phyloP scores from a whole-genome alignment of 129 eudicot species.

The Flaveria bidentis region DNA sequence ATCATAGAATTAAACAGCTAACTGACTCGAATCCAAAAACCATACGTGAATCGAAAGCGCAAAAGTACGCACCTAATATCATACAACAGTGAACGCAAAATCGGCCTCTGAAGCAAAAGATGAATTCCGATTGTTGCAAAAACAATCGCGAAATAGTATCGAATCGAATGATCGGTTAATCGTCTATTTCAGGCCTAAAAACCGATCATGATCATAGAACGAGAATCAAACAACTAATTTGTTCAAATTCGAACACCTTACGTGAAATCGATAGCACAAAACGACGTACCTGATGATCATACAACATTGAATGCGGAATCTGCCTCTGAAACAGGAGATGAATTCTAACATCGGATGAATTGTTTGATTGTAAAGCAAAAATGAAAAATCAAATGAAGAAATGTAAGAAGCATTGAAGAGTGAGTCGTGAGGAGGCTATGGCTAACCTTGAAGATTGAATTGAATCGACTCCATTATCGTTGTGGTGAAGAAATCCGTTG shows the following conservation, averaged over 20 bases:
- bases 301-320: conserved; percentile 1
- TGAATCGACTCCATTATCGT: conserved; percentile 22
- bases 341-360: neutral
- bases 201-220: neutral
- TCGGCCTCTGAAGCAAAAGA: conserved; percentile 8
- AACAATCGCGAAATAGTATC: neutral
- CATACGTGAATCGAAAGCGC: conserved; percentile 15
- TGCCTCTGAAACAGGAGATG: neutral
- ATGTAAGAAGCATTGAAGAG: conserved; percentile 23
- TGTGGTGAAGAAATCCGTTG: conserved; percentile 4
- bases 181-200: neutral
- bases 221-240: neutral
- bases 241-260: conserved; percentile 15
- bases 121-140: neutral
- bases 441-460: conserved; percentile 13
- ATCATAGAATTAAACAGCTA: neutral
- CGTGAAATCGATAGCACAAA: conserved; percentile 14
- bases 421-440: conserved; percentile 14
- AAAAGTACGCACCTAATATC: conserved; percentile 20
- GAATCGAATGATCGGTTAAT: neutral
- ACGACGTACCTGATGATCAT: conserved; percentile 22
- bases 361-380: neutral
- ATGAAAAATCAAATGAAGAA: neutral
- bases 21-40: conserved; percentile 7
- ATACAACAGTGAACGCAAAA: neutral